A percentile compares a stretch with the other conserved stretches of the same genome.
Conservation (phyloP, 257 asterid genomes). For the Ballota nigra region DNA sequence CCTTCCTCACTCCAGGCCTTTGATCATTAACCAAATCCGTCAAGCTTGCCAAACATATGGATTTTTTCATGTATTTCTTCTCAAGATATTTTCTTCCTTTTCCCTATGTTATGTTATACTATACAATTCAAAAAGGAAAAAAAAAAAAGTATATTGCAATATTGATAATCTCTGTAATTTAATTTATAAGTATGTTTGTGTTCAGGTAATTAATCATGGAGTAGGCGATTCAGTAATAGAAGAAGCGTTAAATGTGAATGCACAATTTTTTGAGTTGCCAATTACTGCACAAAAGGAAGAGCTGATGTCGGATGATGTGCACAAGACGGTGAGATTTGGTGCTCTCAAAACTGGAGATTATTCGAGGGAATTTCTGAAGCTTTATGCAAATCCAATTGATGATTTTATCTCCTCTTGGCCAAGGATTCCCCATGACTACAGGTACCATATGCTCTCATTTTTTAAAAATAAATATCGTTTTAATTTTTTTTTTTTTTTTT, state of each 20-base stretch:
- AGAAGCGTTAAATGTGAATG: constrained; percentile 22
- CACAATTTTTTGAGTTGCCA: no score
- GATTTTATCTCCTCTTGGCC: constrained; percentile 30
- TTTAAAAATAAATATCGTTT: no score
- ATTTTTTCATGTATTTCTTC: constrained; percentile 37
- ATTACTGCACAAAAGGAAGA: constrained; percentile 5
- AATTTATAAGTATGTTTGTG: background rate
- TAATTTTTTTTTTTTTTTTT: no score
- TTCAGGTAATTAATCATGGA: constrained; percentile 36
- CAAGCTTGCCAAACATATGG: constrained; percentile 34
- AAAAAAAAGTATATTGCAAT: no score
- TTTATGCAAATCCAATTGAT: constrained; percentile 35
- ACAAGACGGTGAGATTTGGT: no score
- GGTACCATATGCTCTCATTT: no score
- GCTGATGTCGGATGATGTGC: no score
- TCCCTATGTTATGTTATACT: no score
- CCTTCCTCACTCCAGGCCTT: constrained; percentile 8
- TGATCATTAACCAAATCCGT: constrained; percentile 22
- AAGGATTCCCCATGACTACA: constrained; percentile 27
- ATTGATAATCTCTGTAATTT: no score
- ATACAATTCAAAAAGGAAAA: no score
- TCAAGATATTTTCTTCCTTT: no score
- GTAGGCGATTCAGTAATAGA: constrained; percentile 30
- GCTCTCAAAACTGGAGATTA: no score
- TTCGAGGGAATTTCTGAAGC: constrained; percentile 36